phyloP scores from a whole-genome alignment of 352 stramenopile species.

The Phytophthora ohioensis region DNA sequence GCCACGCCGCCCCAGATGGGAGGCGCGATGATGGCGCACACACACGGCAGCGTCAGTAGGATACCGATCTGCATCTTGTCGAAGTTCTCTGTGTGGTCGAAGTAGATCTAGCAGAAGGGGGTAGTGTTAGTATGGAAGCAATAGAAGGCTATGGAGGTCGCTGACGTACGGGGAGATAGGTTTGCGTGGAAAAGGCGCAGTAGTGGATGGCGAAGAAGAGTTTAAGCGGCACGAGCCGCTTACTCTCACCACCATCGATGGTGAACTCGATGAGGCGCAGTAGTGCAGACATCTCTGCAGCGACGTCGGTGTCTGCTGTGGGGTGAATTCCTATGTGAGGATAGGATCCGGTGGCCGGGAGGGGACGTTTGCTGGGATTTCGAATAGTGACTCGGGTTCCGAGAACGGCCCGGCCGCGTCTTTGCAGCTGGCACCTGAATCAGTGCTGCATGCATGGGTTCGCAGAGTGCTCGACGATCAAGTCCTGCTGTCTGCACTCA shows the following conservation, averaged over 20 bases:
- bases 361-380: background rate
- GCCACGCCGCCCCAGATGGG: constrained; percentile 71
- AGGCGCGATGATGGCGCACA: constrained; percentile 76
- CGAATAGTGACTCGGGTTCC: constrained; percentile 7
- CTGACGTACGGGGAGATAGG: constrained; percentile 62
- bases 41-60: constrained; percentile 67
- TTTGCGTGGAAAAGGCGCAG: constrained; percentile 73
- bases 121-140: background rate
- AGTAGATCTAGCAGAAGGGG: constrained; percentile 49
- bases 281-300: constrained; percentile 35
- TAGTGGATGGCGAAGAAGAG: constrained; percentile 77
- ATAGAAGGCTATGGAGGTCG: background rate
- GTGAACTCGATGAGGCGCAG: constrained; percentile 54
- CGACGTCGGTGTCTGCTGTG: background rate
- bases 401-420: background rate
- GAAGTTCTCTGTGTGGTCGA: constrained; percentile 58
- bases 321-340: constrained; percentile 14
- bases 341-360: background rate
- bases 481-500: background rate
- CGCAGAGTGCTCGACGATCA: background rate
- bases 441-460: background rate
- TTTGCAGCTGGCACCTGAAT: background rate
- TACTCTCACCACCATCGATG: constrained; percentile 68
- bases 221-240: constrained; percentile 74
- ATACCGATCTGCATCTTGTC: constrained; percentile 85